phyloP scores from a whole-genome alignment of 108 stramenopile species.

The Ochromonas danica region DNA sequence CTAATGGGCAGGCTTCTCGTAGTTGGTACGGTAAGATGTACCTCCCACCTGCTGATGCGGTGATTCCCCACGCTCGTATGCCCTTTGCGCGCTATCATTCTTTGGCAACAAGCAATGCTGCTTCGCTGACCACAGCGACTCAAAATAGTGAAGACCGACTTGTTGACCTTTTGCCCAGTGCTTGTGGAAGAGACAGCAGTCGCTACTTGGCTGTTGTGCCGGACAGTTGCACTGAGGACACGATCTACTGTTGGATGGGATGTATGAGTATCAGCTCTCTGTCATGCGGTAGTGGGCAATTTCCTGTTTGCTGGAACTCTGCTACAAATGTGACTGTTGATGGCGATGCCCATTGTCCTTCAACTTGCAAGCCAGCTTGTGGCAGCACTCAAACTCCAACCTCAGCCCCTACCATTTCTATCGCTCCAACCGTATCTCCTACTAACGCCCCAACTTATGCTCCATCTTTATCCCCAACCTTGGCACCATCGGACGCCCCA shows the following conservation, averaged over 20 bases:
- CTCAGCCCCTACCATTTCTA: conserved; percentile 12
- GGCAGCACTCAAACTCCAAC: conserved; percentile 13
- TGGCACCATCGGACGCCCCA: no score
- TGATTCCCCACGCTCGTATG: background rate
- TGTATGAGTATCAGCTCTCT: conserved; percentile 15
- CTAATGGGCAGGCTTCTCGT: background rate
- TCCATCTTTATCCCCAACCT: background rate
- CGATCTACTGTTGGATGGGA: conserved; percentile 9
- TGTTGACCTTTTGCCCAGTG: conserved; percentile 14
- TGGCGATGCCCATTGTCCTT: conserved; percentile 13
- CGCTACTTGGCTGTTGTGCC: conserved; percentile 9
- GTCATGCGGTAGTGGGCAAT: conserved; percentile 13
- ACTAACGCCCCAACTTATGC: background rate
- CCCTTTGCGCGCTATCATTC: conserved; percentile 13
- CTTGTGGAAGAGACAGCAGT: conserved; percentile 14
- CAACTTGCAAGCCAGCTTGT: conserved; percentile 14
- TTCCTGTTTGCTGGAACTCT: conserved; percentile 15
- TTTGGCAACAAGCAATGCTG: conserved; percentile 15
- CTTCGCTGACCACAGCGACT: conserved; percentile 13
- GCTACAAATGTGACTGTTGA: conserved; percentile 15
- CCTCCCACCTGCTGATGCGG: conserved; percentile 30
- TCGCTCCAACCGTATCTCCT: background rate
- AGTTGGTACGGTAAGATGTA: conserved; percentile 38
- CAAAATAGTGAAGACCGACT: conserved; percentile 15
- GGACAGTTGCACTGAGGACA: background rate